Conservation (phyloP, 441 rosid species). For the Rhodomyrtus psidioides region DNA sequence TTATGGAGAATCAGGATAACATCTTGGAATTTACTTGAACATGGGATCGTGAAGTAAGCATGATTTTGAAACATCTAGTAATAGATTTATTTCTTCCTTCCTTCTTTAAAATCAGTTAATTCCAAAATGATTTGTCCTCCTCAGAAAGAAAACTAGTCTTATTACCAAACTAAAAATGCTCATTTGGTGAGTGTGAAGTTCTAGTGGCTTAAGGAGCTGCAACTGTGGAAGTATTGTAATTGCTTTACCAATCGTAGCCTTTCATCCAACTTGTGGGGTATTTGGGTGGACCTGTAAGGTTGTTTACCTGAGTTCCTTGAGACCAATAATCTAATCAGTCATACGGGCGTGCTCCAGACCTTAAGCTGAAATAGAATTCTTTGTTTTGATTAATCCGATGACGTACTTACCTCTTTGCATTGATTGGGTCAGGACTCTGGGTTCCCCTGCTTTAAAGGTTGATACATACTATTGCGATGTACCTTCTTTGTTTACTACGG, state of each 20-base stretch:
- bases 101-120: neutral
- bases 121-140: neutral
- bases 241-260: neutral
- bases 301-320: neutral
- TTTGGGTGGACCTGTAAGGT: neutral
- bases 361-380: neutral
- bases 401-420: neutral
- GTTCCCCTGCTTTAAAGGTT: constrained; percentile 86
- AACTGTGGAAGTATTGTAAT: neutral
- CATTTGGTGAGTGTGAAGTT: neutral
- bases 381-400: neutral
- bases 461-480: neutral
- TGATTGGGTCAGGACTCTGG: constrained; percentile 71
- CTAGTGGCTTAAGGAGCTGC: neutral
- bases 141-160: neutral
- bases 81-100: neutral
- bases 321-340: neutral
- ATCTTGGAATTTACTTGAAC: neutral
- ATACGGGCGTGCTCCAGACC: neutral
- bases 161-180: neutral
- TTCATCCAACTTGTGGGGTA: neutral
- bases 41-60: neutral
- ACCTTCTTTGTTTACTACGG: neutral
- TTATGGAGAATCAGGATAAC: neutral
- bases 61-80: neutral